Percentiles rank a stretch among this genome's conserved stretches.
These are phyloP conservation scores for Naematelia encephala DNA, from an alignment of 768 basidiomycete genomes.

Conservation along the genomic window DNA sequence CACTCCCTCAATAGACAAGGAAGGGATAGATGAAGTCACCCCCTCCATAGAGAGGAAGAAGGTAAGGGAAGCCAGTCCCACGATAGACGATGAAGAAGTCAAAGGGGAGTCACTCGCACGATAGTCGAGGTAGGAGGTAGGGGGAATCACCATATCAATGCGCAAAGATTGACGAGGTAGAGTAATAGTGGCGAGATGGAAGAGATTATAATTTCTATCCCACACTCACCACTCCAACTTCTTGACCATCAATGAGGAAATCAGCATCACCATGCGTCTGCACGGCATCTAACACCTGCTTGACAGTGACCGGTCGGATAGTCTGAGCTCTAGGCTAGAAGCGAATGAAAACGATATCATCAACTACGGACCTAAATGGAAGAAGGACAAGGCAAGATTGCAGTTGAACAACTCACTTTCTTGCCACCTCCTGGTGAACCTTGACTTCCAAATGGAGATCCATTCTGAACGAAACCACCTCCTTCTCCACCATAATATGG, in stretches of 20 bases:
- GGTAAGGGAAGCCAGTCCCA: no score
- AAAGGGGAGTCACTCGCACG: no score
- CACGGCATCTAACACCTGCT: constrained; percentile 69
- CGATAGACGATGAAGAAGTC: no score
- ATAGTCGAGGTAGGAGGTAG: no score
- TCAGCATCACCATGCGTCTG: constrained; percentile 86
- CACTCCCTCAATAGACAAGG: no score
- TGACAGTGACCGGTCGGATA: constrained; percentile 70
- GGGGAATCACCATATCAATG: no score
- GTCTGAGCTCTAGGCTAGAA: constrained; percentile 34
- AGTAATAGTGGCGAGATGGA: no score
- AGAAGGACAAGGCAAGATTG: neutral
- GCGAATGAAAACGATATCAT: neutral
- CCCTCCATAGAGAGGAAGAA: neutral
- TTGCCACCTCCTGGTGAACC: constrained; percentile 33
- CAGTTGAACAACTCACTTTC: constrained; percentile 29
- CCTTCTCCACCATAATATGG: constrained; percentile 39
- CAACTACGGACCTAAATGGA: neutral
- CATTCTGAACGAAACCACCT: constrained; percentile 31
- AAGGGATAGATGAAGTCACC: neutral
- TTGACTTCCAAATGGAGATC: constrained; percentile 43
- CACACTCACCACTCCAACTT: constrained; percentile 69
- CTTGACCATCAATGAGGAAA: constrained; percentile 74
- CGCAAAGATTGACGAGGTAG: no score
- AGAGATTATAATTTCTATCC: neutral